Percentiles rank a stretch among this genome's conserved stretches.
These are phyloP conservation scores for Chlorella ohadii DNA, from an alignment of 139 green algal species.

Conservation along the genomic window DNA sequence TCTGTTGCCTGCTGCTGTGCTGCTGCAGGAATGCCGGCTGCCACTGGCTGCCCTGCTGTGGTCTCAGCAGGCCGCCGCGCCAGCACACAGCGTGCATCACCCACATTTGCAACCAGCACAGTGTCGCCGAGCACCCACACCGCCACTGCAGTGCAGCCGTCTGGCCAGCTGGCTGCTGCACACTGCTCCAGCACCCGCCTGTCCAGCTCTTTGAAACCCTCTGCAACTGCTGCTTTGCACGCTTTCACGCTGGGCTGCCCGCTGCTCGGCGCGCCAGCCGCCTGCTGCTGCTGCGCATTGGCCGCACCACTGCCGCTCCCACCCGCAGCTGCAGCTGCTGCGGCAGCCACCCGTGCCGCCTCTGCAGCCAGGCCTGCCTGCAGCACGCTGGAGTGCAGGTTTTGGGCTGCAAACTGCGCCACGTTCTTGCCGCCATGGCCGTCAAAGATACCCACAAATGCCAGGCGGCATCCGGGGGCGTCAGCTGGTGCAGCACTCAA, in stretches of 20 bases:
- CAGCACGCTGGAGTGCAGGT: constrained; percentile 46
- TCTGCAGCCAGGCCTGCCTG: constrained; percentile 43
- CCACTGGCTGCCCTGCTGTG: not conserved
- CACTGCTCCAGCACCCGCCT: constrained; percentile 47
- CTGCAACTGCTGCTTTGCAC: constrained; percentile 19
- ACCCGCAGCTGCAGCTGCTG: not conserved
- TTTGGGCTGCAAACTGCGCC: constrained; percentile 38
- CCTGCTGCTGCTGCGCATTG: not conserved
- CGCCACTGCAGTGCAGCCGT: constrained; percentile 70
- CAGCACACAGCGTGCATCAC: constrained; percentile 69
- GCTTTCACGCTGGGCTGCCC: constrained; percentile 16
- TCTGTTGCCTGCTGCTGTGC: not conserved
- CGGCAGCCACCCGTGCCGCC: not conserved
- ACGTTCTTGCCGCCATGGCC: constrained; percentile 59
- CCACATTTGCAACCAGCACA: constrained; percentile 74
- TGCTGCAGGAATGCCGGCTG: too few species aligned
- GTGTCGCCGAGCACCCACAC: constrained; percentile 68
- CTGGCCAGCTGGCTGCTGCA: constrained; percentile 47
- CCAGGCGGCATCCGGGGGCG: constrained; percentile 26
- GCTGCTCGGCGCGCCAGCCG: not conserved
- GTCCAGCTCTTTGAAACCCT: constrained; percentile 45
- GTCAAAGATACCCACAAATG: constrained; percentile 59
- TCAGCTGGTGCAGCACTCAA: not conserved
- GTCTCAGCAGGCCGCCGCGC: constrained; percentile 31
- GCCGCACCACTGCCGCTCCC: not conserved